Conservation (phyloP, 345 rosid species). For the Hypericum androsaemum region DNA sequence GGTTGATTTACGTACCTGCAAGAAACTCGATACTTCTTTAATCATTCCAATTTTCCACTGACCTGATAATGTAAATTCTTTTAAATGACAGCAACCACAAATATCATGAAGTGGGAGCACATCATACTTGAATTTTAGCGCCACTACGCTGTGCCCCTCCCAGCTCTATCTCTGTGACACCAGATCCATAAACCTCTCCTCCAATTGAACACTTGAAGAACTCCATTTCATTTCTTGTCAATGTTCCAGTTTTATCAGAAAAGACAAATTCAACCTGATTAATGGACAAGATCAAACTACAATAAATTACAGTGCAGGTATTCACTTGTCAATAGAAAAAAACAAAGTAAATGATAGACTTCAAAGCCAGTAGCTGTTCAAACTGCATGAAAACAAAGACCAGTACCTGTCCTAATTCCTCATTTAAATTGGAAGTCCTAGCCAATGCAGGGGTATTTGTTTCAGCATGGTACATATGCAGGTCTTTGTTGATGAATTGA, state of each 20-base stretch:
- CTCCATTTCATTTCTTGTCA: conserved; percentile 98
- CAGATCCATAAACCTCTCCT: conserved; percentile 87
- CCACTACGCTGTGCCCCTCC: conserved; percentile 71
- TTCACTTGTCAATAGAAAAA: no score
- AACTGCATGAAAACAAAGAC: background rate
- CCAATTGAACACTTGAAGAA: conserved; percentile 99
- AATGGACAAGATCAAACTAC: conserved; percentile 13
- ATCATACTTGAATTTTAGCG: conserved; percentile 48
- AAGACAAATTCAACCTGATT: conserved; percentile 92
- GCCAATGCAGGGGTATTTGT: conserved; percentile 89
- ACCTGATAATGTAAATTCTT: background rate
- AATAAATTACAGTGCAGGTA: no score
- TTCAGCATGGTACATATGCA: conserved; percentile 84
- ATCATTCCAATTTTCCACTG: background rate
- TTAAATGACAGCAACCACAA: background rate
- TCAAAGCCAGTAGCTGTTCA: background rate
- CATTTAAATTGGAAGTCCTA: conserved; percentile 94
- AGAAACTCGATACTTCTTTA: conserved; percentile 3
- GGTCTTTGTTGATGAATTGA: conserved; percentile 90
- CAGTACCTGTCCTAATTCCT: conserved; percentile 98
- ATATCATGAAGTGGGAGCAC: conserved; percentile 5
- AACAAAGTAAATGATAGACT: background rate
- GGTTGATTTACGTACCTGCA: conserved; percentile 41
- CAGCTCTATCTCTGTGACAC: conserved; percentile 85
- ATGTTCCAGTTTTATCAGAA: conserved; percentile 98